Percentiles rank a stretch among this genome's conserved stretches.
phyloP scores from a whole-genome alignment of 768 basidiomycete species.

The Sistotremastrum niveocremeum region DNA sequence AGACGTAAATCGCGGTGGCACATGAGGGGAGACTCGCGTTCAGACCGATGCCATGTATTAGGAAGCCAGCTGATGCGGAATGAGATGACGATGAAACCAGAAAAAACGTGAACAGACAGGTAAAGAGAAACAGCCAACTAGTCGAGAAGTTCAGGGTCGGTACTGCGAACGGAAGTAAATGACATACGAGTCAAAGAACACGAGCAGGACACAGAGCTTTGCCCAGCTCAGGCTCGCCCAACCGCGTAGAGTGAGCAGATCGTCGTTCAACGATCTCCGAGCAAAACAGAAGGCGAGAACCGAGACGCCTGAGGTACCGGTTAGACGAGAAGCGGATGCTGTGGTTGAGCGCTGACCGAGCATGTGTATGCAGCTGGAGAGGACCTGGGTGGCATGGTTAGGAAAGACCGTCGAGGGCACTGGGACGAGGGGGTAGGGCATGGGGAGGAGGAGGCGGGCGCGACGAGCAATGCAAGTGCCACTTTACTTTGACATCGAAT shows the following conservation, averaged over 20 bases:
- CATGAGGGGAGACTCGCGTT: constrained; percentile 23
- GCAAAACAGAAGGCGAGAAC: constrained; percentile 26
- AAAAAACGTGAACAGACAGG: neutral
- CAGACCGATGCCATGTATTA: constrained; percentile 33
- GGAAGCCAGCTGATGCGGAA: constrained; percentile 21
- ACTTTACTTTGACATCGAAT: no score
- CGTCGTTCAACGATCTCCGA: constrained; percentile 21
- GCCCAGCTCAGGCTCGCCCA: constrained; percentile 21
- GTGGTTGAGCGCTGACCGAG: neutral
- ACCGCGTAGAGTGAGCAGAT: constrained; percentile 16
- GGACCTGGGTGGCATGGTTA: neutral
- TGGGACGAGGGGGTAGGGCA: no score
- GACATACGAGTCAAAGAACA: constrained; percentile 31
- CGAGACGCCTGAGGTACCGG: constrained; percentile 15
- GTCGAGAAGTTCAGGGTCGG: neutral
- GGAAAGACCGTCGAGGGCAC: neutral
- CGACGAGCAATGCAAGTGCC: no score
- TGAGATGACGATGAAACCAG: constrained; percentile 1
- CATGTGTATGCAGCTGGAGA: constrained; percentile 1
- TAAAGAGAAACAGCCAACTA: constrained; percentile 3
- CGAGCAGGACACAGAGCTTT: constrained; percentile 25
- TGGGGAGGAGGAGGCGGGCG: no score
- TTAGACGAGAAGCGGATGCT: no score
- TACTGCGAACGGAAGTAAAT: constrained; percentile 28
- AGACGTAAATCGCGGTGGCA: constrained; percentile 28